Conservation (phyloP, 2,329 filamentous ascomycete species). For the Ophiostoma tasmaniense region DNA sequence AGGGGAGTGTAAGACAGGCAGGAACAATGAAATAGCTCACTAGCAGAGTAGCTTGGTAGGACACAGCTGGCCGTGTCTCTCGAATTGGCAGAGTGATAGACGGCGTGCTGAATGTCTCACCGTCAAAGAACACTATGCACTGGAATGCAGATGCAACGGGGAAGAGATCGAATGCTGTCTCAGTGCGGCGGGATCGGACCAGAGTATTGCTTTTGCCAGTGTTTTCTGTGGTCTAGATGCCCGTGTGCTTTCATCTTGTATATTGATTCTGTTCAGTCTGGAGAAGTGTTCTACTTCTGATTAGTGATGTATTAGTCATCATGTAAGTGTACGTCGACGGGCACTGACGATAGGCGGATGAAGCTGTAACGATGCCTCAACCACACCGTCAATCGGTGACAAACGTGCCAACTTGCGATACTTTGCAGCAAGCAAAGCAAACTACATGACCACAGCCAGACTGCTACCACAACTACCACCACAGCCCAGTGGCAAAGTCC, state of each 20-base stretch:
- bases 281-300: background rate
- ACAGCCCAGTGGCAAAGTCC: background rate
- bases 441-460: background rate
- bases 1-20: background rate
- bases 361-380: background rate
- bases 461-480: background rate
- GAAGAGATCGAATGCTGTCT: background rate
- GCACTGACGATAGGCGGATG: no score
- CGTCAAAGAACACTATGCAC: background rate
- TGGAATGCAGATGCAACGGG: background rate
- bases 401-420: background rate
- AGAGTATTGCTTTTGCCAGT: background rate
- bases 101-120: background rate
- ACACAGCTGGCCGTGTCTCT: background rate
- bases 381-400: background rate
- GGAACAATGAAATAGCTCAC: background rate
- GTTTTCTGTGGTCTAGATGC: background rate
- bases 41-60: background rate
- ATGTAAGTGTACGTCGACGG: no score
- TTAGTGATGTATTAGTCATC: background rate
- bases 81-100: background rate
- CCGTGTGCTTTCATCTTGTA: background rate
- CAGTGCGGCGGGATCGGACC: background rate
- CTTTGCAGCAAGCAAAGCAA: background rate
- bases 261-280: background rate